Evolutionary conservation across 2,329 filamentous ascomycete genomes (phyloP).

Genomic region (Curvularia hawaiiensis): DNA sequence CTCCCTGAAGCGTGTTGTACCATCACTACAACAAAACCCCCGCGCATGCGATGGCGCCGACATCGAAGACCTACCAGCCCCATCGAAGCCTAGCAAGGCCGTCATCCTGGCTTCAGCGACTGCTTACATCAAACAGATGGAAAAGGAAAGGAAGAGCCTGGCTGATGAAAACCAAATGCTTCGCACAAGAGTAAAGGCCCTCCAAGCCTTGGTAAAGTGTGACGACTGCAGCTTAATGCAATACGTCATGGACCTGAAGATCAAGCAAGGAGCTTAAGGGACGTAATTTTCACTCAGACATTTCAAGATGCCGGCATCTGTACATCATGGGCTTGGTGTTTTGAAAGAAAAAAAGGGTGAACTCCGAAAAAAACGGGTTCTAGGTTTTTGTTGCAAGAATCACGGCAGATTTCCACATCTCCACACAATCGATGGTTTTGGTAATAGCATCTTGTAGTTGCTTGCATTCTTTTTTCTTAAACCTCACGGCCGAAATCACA

Average conservation of each 20-base stretch:
- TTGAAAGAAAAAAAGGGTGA: constrained; percentile 2
- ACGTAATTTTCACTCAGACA: neutral
- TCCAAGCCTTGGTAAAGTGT: constrained; percentile 53
- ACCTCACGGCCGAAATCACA: neutral
- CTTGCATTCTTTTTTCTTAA: neutral
- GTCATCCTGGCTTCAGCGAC: constrained; percentile 54
- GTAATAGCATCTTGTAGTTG: neutral
- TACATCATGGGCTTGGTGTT: constrained; percentile 26
- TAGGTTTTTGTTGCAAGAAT: neutral
- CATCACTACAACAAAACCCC: constrained; percentile 47
- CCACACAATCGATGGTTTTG: neutral
- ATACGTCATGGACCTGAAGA: constrained; percentile 50
- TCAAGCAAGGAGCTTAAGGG: constrained; percentile 33
- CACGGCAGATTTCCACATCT: neutral
- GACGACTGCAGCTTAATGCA: constrained; percentile 54
- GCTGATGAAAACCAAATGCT: constrained; percentile 48
- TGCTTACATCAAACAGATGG: constrained; percentile 54
- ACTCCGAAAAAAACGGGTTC: constrained; percentile 11
- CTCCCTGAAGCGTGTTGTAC: constrained; percentile 47
- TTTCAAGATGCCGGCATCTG: constrained; percentile 20
- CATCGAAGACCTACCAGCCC: constrained; percentile 51
- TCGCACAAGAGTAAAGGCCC: constrained; percentile 48
- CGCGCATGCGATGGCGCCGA: constrained; percentile 47
- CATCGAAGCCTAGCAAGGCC: constrained; percentile 52
- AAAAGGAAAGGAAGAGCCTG: constrained; percentile 49